phyloP scores from a whole-genome alignment of 2,329 filamentous ascomycete genomes.

The Coleophoma crateriformis region DNA sequence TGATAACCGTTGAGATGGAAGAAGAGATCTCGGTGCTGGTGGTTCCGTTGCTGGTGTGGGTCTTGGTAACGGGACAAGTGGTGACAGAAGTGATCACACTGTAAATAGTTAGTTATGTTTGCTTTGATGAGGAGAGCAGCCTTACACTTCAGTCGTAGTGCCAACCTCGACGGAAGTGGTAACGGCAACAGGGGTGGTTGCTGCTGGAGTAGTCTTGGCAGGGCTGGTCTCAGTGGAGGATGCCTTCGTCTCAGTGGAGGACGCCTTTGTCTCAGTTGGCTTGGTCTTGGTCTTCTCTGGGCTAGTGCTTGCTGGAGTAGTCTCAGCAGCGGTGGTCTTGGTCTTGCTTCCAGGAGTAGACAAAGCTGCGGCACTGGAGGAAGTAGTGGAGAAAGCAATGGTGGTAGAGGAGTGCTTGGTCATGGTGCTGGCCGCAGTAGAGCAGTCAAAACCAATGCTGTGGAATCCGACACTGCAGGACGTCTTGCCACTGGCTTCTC shows the following conservation, averaged over 20 bases:
- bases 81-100: conserved; percentile 18
- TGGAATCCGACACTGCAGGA: conserved; percentile 70
- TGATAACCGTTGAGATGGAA: conserved; percentile 26
- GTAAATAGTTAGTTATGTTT: not conserved
- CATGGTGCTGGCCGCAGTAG: conserved; percentile 16
- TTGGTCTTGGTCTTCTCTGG: conserved; percentile 8
- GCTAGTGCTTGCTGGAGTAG: conserved; percentile 1
- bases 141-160: conserved; percentile 5
- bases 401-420: not conserved
- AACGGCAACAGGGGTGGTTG: conserved; percentile 8
- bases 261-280: not conserved
- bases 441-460: conserved; percentile 72
- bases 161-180: conserved; percentile 7
- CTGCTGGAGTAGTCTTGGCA: conserved; percentile 4
- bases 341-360: not conserved
- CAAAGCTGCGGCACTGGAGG: conserved; percentile 3
- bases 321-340: not conserved
- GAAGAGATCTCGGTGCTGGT: conserved; percentile 18
- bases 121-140: conserved; percentile 3
- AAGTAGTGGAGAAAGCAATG: conserved; percentile 8
- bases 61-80: conserved; percentile 20
- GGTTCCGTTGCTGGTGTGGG: conserved; percentile 10
- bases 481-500: conserved; percentile 39
- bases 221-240: not conserved
- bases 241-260: not conserved